Conservation (phyloP, 495 filamentous ascomycete genomes). For the Aspergillus funiculosus region DNA sequence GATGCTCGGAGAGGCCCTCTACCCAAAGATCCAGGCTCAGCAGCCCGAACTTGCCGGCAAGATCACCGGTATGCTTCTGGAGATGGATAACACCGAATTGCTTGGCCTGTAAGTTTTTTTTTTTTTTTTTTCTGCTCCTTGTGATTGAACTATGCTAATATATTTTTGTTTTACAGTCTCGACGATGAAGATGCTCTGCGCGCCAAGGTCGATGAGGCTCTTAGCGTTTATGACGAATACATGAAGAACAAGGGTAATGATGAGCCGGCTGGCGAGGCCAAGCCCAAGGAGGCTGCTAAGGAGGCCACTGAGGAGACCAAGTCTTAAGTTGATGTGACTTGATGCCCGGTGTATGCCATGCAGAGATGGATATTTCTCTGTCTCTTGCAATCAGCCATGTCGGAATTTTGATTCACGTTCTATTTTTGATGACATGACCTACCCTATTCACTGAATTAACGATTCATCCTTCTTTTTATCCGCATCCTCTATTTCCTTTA, state of each 20-base stretch:
- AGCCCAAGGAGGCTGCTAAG: constrained; percentile 43
- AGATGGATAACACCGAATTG: constrained; percentile 96
- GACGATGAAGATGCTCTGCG: constrained; percentile 85
- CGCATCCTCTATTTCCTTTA: constrained; percentile 25
- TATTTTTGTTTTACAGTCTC: constrained; percentile 49
- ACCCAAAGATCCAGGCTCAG: constrained; percentile 91
- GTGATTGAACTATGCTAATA: constrained; percentile 22
- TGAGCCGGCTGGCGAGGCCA: constrained; percentile 34
- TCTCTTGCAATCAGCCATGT: constrained; percentile 16
- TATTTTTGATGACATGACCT: constrained; percentile 40
- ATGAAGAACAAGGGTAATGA: constrained; percentile 70
- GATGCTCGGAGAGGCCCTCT: constrained; percentile 92
- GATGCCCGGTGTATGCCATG: constrained; percentile 13
- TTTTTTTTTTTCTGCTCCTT: background rate
- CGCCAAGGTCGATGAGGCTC: constrained; percentile 93
- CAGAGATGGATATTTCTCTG: background rate
- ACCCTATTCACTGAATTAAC: constrained; percentile 27
- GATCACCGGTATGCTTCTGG: constrained; percentile 98
- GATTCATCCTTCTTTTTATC: constrained; percentile 25
- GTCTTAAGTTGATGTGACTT: constrained; percentile 34
- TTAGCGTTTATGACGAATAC: constrained; percentile 97
- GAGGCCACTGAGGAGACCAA: constrained; percentile 45
- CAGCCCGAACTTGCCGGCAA: constrained; percentile 96
- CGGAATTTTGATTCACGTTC: constrained; percentile 36
- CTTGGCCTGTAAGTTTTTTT: constrained; percentile 81